These are phyloP conservation scores for Oenanthe javanica DNA, from an alignment of 140 eudicot genomes.

Conservation along the genomic window DNA sequence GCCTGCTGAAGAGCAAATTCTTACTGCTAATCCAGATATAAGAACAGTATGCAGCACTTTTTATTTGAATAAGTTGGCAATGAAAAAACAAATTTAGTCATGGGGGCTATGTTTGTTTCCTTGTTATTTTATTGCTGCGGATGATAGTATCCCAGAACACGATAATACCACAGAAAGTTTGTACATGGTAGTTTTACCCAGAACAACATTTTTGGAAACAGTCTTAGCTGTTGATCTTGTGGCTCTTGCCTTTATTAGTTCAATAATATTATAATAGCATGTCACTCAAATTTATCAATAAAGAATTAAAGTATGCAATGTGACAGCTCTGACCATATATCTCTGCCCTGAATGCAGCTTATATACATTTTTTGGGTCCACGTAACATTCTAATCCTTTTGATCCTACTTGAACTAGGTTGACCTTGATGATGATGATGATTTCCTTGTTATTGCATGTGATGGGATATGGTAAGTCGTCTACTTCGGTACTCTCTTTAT, in stretches of 20 bases:
- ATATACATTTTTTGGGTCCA: constrained; percentile 16
- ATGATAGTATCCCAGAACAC: not conserved
- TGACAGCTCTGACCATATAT: not conserved
- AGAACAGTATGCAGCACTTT: constrained; percentile 43
- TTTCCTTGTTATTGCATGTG: constrained; percentile 89
- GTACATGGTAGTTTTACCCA: not conserved
- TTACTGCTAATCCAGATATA: constrained; percentile 88
- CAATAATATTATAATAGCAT: not conserved
- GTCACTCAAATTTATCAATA: not conserved
- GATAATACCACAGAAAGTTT: not conserved
- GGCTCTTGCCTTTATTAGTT: not conserved
- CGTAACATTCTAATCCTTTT: constrained; percentile 16
- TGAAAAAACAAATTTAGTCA: not conserved
- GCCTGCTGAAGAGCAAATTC: constrained; percentile 87
- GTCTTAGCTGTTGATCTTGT: not conserved
- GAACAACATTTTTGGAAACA: not conserved
- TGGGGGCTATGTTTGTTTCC: not conserved
- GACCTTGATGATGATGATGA: constrained; percentile 87
- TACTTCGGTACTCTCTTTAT: not conserved
- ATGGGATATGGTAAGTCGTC: constrained; percentile 88
- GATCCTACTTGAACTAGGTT: constrained; percentile 37
- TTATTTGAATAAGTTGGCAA: not conserved
- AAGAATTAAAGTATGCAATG: not conserved
- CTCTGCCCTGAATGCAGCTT: constrained; percentile 3
- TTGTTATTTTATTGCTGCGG: not conserved